Percentiles rank a stretch among this genome's conserved stretches.
phyloP scores from a whole-genome alignment of 495 filamentous ascomycete species.

The Bombardia bombarda region DNA sequence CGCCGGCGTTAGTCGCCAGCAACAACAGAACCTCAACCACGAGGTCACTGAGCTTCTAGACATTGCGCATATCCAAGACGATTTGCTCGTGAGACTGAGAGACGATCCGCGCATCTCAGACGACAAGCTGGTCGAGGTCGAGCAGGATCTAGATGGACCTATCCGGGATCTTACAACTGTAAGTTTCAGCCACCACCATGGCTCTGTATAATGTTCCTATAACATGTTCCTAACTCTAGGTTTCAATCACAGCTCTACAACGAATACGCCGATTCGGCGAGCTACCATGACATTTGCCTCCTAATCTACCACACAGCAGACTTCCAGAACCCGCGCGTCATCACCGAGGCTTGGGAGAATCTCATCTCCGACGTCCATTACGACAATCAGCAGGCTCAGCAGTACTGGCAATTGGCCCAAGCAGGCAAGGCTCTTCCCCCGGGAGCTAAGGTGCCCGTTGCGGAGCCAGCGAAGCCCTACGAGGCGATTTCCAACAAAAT shows the following conservation, averaged over 20 bases:
- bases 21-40: constrained; percentile 69
- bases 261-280: constrained; percentile 73
- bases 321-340: constrained; percentile 74
- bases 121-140: constrained; percentile 52
- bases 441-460: constrained; percentile 5
- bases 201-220: background rate
- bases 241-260: constrained; percentile 85
- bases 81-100: constrained; percentile 72
- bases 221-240: constrained; percentile 16
- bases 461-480: constrained; percentile 52
- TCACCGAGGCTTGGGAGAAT: constrained; percentile 74
- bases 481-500: constrained; percentile 70
- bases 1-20: constrained; percentile 60
- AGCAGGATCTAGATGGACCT: constrained; percentile 60
- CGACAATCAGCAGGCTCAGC: constrained; percentile 44
- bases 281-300: constrained; percentile 87
- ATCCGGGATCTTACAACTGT: constrained; percentile 68
- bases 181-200: constrained; percentile 26
- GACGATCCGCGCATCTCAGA: constrained; percentile 57
- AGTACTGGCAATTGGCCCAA: constrained; percentile 22
- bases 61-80: constrained; percentile 90
- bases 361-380: constrained; percentile 65
- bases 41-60: constrained; percentile 82
- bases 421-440: constrained; percentile 10
- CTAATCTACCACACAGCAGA: constrained; percentile 83